Evolutionary conservation across 2,329 filamentous ascomycete genomes (phyloP), one percentile per base, ranked within the genome.

Genomic region (Penicillium concentricum): DNA sequence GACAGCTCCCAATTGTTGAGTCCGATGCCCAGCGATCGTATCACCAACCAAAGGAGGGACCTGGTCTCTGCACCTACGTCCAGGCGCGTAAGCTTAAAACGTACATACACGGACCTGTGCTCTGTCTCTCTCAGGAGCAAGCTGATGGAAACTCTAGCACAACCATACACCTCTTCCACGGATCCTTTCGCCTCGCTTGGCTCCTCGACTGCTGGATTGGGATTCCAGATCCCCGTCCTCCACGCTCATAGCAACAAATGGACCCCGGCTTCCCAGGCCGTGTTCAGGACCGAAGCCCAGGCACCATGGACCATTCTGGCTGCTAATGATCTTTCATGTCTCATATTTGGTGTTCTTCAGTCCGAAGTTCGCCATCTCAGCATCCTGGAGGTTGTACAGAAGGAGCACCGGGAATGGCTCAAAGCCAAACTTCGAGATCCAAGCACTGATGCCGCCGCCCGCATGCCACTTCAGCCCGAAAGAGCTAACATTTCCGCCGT

Each of bases 281-380:
- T 99, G 56, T 99, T 99, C 72, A 95, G 93, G 8, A 99, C 94
- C n/a, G 91, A 96, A 74, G 84, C 90, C 15, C 87, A 89, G 61
- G 84, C 91, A 9, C 94, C 93, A 3, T 99, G 92, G 90, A 99
- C 93, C 1, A 97, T 99, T 58, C 84, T 97, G 51, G 91, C 94
- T 3, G 94, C 94, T 48, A 99, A 99, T 71, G 94, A 99, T 72
- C 81, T 99, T 47, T 94, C 94, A 18, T 99, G 94, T 74, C 81
- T 99, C 42, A 88, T 97, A n/a, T 99, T 97, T 76, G 94, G 94
- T n/a, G 91, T 99, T 10, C 96, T 92, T n/a, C 91, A 91, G 69
- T 90, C 91, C 5, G 94, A 99, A 74, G 90, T 99, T 24, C 87
- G 92, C 54, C 97, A 92, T 71, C 87, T 97, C 80, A 93, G 94